These are phyloP conservation scores for Beauveria bassiana DNA, from an alignment of 2,329 filamentous ascomycete species.

Conservation along the genomic window DNA sequence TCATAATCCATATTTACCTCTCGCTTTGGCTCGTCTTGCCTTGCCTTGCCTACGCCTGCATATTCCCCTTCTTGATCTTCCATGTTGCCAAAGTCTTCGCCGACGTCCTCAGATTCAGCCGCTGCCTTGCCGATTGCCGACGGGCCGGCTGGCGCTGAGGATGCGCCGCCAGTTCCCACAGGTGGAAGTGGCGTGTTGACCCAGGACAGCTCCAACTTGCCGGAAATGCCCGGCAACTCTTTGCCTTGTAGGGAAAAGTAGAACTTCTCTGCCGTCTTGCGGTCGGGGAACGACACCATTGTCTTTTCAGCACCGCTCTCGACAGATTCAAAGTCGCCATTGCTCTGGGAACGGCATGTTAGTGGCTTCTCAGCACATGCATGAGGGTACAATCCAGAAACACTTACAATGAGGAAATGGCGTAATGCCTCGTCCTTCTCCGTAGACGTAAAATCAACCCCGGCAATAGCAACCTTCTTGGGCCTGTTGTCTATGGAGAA, in stretches of 20 bases:
- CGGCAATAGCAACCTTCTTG: slow-evolving; percentile 56
- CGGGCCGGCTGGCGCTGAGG: background rate
- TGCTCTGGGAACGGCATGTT: slow-evolving; percentile 35
- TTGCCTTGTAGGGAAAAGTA: slow-evolving; percentile 49
- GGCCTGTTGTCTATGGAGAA: slow-evolving; percentile 72
- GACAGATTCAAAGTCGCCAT: slow-evolving; percentile 56
- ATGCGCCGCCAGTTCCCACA: slow-evolving; percentile 2
- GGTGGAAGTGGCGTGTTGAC: slow-evolving; percentile 26
- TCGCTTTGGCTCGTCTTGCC: slow-evolving; percentile 22
- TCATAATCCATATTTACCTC: slow-evolving; percentile 45
- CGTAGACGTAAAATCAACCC: slow-evolving; percentile 53
- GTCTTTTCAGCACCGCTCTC: slow-evolving; percentile 39
- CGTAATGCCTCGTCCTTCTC: slow-evolving; percentile 62
- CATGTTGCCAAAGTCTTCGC: slow-evolving; percentile 14
- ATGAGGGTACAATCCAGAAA: too few species aligned
- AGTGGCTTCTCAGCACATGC: background rate
- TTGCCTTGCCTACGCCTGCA: slow-evolving; percentile 2
- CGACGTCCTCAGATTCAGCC: slow-evolving; percentile 7
- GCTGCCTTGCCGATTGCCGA: slow-evolving; percentile 12
- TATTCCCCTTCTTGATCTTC: slow-evolving; percentile 16
- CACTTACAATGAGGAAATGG: slow-evolving; percentile 61
- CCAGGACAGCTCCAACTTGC: slow-evolving; percentile 61
- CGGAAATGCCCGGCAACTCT: slow-evolving; percentile 53
- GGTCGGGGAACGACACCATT: slow-evolving; percentile 57
- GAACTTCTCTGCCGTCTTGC: slow-evolving; percentile 64